Base-by-base conservation (phyloP, 768 basidiomycete species). In the Russula earlei region DNA sequence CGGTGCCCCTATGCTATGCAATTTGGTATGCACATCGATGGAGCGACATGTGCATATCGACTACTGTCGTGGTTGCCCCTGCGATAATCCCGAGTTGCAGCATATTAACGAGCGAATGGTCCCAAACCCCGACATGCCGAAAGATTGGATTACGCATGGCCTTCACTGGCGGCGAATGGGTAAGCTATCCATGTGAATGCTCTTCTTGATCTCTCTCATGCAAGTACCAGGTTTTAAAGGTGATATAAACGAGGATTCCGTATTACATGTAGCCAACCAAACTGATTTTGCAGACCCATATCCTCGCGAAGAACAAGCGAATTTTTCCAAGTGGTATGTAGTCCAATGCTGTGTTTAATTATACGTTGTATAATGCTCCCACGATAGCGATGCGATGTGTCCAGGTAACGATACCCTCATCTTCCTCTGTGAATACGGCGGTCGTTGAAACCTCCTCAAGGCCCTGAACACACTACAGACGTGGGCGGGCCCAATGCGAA, bases 1-100 rank as follows among this genome's bases (percentile, higher is more conserved):
- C 41, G 79, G 82, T 2, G 80, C 81, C 0, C 81, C 82, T 0
- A 79, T 83, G 78, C 71, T 83, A 68, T 83, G 83, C 62, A 82
- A 73, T 49, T 68, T 82, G n/a, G 65, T 79, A n/a, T 84, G 80
- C 59, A 71, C 74, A 1, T 68, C 76, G 14, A 70, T 82, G 69
- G 83, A 82, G 1, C 66, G 83, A 17, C 82, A 84, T 48, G 69
- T 70, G 0, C 82, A 84, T 62, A 67, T 83, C 38, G 80, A 77
- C 59, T 79, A 76, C 55, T 84, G 82, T 60, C 75, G 80, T 0
- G 69, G 75, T 6, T 65, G 63, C 0, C 53, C 61, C 4, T 84
- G 83, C 62, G 66, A 65, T 2, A 74, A 71, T 1, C 61, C 71
- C 0, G 79, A 80, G 15, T 49, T 74, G 8, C 70, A 78, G 52